A percentile compares a stretch with the other conserved stretches of the same genome.
phyloP scores from a whole-genome alignment of 2,329 filamentous ascomycete species.

The Colletotrichum tofieldiae region DNA sequence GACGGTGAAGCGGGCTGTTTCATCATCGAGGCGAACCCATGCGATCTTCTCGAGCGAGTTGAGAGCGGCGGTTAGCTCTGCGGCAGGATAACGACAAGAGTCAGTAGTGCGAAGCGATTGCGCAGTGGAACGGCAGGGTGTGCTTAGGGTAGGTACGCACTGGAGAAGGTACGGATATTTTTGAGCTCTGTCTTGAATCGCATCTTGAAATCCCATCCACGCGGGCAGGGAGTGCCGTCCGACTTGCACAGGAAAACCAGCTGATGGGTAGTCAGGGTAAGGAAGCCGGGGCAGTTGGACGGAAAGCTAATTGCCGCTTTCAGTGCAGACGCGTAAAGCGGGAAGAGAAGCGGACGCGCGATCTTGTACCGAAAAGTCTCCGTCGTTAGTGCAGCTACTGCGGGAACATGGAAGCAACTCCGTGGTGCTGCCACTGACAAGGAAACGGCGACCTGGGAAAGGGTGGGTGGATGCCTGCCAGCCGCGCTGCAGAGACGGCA shows the following conservation, averaged over 20 bases:
- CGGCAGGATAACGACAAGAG: conserved; percentile 7
- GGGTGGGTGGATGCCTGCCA: conserved; percentile 28
- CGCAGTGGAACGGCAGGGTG: not conserved
- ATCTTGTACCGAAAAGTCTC: not conserved
- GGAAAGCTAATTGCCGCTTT: conserved; percentile 6
- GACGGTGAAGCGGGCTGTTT: conserved; percentile 92
- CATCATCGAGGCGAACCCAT: conserved; percentile 91
- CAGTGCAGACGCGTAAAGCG: conserved; percentile 17
- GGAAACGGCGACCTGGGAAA: conserved; percentile 7
- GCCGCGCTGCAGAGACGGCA: conserved; percentile 23
- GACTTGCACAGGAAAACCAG: not conserved
- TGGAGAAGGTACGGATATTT: conserved; percentile 78
- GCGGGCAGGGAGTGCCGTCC: not conserved
- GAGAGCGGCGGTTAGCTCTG: conserved; percentile 76
- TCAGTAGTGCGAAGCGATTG: not conserved
- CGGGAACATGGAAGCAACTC: not conserved
- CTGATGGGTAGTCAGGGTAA: not conserved
- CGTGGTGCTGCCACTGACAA: conserved; percentile 21
- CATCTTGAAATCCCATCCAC: conserved; percentile 60
- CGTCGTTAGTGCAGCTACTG: conserved; percentile 11
- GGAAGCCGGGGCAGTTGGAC: not conserved
- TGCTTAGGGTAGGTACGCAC: conserved; percentile 56
- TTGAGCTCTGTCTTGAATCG: conserved; percentile 77
- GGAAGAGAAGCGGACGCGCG: conserved; percentile 3
- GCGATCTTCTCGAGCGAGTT: conserved; percentile 84